A percentile compares a stretch with the other conserved stretches of the same genome.
Conservation (phyloP, 2,329 filamentous ascomycete genomes). For the Xylogone sp. region DNA sequence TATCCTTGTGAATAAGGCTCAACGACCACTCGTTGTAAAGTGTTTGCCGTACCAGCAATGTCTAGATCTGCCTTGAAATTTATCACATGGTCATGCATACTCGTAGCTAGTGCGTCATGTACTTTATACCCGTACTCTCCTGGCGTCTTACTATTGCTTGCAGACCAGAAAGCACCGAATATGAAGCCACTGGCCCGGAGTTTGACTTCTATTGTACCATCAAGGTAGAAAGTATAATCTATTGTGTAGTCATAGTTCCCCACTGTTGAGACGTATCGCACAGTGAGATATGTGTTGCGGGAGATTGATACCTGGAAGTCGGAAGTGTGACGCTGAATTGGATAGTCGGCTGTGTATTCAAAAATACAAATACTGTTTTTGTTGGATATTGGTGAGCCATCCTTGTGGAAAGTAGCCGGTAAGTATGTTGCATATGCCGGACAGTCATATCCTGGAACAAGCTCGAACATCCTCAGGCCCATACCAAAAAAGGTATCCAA, state of each 20-base stretch:
- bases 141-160: conserved; percentile 7
- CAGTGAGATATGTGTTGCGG: conserved; percentile 28
- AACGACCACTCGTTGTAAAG: conserved; percentile 29
- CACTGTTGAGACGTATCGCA: conserved; percentile 35
- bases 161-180: conserved; percentile 38
- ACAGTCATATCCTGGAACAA: conserved; percentile 26
- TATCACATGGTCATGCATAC: conserved; percentile 52
- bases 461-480: conserved; percentile 22
- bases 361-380: conserved; percentile 40
- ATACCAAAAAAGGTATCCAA: conserved; percentile 28
- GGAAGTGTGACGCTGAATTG: conserved; percentile 33
- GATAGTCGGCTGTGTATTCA: conserved; percentile 34
- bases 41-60: conserved; percentile 44
- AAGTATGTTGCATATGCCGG: conserved; percentile 25
- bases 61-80: conserved; percentile 54
- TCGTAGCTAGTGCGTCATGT: conserved; percentile 1
- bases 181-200: conserved; percentile 48
- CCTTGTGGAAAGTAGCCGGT: conserved; percentile 15
- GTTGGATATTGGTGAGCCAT: conserved; percentile 24
- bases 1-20: conserved; percentile 31
- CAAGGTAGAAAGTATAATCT: conserved; percentile 35
- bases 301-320: conserved; percentile 16
- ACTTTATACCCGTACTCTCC: conserved; percentile 27
- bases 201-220: conserved; percentile 39
- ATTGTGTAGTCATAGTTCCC: conserved; percentile 41